A percentile compares a stretch with the other conserved stretches of the same genome.
These are phyloP conservation scores for Verbena officinalis DNA, from an alignment of 257 asterid species.

Conservation along the genomic window DNA sequence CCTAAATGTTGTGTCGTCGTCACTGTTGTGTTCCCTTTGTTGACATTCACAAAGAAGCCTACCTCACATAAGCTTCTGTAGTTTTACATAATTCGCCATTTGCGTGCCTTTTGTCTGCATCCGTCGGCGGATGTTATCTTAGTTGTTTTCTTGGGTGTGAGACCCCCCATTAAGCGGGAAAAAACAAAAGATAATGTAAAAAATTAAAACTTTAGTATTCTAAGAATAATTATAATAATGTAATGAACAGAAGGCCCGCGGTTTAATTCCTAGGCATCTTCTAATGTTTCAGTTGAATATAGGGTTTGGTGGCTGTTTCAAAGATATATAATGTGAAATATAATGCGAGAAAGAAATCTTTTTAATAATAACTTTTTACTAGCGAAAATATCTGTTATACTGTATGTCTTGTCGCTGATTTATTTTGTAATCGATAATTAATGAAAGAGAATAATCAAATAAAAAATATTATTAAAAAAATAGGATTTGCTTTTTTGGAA, in stretches of 20 bases:
- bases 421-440: too few relatives aligned
- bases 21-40: too few relatives aligned
- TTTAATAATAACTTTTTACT: too few relatives aligned
- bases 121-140: slow-evolving; percentile 19
- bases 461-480: too few relatives aligned
- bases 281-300: neutral
- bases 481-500: too few relatives aligned
- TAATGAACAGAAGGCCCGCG: neutral
- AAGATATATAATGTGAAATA: too few relatives aligned
- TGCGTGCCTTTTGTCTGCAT: neutral
- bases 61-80: neutral
- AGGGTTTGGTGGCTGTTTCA: neutral
- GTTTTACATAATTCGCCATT: too few relatives aligned
- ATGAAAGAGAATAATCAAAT: too few relatives aligned
- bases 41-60: neutral
- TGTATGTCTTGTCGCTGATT: too few relatives aligned
- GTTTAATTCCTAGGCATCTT: neutral
- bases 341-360: too few relatives aligned
- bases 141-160: neutral
- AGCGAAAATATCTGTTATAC: too few relatives aligned
- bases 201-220: neutral
- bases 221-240: neutral
- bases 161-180: neutral
- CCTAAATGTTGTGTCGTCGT: too few relatives aligned
- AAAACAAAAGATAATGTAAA: neutral